Percentiles rank a stretch among this genome's conserved stretches.
Evolutionary conservation across 1,284 basidiomycete genomes (phyloP).

Genomic region (Pholiota adiposa): DNA sequence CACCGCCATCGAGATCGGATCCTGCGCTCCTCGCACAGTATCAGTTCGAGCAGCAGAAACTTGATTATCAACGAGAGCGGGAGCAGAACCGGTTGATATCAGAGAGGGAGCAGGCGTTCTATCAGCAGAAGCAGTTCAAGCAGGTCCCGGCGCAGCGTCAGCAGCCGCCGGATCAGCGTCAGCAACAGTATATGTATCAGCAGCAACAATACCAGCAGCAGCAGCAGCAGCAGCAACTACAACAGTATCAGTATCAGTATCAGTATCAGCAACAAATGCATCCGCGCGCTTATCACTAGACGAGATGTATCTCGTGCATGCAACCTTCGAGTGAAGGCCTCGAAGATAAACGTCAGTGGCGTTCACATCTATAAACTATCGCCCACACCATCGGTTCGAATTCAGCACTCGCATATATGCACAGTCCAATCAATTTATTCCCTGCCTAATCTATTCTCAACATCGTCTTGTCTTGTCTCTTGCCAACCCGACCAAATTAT

Average conservation of each 20-base stretch:
- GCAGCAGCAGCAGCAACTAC: conserved; percentile 10
- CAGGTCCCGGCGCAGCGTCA: conserved; percentile 6
- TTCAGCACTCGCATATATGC: background rate
- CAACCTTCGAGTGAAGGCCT: no score
- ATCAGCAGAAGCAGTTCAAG: conserved; percentile 4
- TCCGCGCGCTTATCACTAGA: background rate
- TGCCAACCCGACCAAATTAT: background rate
- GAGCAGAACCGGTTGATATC: conserved; percentile 1
- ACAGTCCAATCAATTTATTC: background rate
- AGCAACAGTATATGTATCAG: conserved; percentile 8
- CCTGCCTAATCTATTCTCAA: background rate
- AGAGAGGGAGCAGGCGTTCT: conserved; percentile 7
- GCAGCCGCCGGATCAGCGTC: conserved; percentile 6
- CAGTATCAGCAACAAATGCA: conserved; percentile 8
- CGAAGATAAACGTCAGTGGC: no score
- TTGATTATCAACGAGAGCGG: conserved; percentile 6
- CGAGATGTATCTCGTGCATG: background rate
- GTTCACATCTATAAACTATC: background rate
- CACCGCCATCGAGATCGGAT: background rate
- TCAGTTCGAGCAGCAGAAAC: conserved; percentile 19
- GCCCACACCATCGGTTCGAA: background rate
- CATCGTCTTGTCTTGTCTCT: background rate
- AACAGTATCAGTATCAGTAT: background rate
- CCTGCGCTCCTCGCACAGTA: conserved; percentile 13
- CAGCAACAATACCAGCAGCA: conserved; percentile 5